Conservation (phyloP, 257 asterid species). For the Solanum clarkiae region DNA sequence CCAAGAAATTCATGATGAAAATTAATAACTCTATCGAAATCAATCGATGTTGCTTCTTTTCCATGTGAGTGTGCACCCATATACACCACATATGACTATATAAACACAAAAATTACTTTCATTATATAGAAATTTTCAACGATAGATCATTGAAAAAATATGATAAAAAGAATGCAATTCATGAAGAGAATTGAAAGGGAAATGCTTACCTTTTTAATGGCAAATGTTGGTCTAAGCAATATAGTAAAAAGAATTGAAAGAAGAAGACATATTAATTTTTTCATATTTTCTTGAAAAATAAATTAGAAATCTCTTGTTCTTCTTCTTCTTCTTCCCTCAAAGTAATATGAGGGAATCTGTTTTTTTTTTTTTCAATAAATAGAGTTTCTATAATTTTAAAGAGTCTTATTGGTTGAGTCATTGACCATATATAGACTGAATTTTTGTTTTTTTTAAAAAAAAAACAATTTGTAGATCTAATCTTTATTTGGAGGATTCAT, state of each 20-base stretch:
- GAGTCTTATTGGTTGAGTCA: background rate
- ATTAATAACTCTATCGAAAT: conserved; percentile 49
- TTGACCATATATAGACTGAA: background rate
- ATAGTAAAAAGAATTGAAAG: conserved; percentile 33
- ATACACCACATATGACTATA: conserved; percentile 77
- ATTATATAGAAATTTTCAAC: background rate
- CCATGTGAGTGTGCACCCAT: conserved; percentile 88
- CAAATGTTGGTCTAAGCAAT: conserved; percentile 55
- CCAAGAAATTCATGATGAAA: conserved; percentile 70
- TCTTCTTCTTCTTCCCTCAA: background rate
- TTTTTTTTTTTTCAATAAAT: background rate
- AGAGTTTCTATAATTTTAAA: background rate
- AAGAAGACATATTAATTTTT: conserved; percentile 36
- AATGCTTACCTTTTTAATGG: conserved; percentile 56
- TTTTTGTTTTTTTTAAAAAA: too few relatives aligned
- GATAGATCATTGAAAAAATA: background rate
- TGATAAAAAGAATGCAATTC: background rate
- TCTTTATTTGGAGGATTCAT: background rate
- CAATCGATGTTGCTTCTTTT: conserved; percentile 26
- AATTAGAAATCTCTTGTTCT: background rate
- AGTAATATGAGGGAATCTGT: background rate
- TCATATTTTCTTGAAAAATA: background rate
- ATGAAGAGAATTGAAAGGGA: background rate
- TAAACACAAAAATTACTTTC: background rate
- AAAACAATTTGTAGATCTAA: background rate